Evolutionary conservation across 768 basidiomycete genomes (phyloP).

Genomic region (Serendipita sp.): DNA sequence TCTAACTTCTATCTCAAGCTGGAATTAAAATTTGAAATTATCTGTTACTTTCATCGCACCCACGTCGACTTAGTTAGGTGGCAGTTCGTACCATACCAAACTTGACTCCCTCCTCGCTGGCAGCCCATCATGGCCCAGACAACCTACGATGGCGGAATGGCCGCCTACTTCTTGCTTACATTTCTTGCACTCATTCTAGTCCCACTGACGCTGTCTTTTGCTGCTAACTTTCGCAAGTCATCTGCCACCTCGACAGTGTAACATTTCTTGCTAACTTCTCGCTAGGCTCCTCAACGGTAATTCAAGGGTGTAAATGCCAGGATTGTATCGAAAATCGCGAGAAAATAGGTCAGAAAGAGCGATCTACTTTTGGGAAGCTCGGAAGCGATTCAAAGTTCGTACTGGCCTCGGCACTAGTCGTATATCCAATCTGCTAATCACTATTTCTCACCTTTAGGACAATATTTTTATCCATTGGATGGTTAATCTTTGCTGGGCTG

Average conservation of each 20-base stretch:
- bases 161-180: slow-evolving; percentile 80
- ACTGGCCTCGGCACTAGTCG: slow-evolving; percentile 9
- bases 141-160: slow-evolving; percentile 75
- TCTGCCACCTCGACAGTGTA: slow-evolving; percentile 10
- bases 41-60: too few species aligned
- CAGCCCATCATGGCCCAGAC: slow-evolving; percentile 22
- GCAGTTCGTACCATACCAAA: neutral
- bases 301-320: slow-evolving; percentile 40
- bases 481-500: slow-evolving; percentile 53
- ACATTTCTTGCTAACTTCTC: neutral
- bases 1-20: too few species aligned
- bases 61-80: neutral
- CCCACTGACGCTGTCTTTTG: slow-evolving; percentile 44
- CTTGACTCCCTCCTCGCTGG: neutral
- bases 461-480: slow-evolving; percentile 48
- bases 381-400: neutral
- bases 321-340: slow-evolving; percentile 42
- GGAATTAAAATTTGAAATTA: too few species aligned
- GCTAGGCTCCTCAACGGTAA: neutral
- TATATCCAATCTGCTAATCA: neutral
- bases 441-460: slow-evolving; percentile 25
- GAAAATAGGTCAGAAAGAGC: slow-evolving; percentile 18
- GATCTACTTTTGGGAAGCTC: neutral
- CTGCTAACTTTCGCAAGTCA: slow-evolving; percentile 6
- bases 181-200: slow-evolving; percentile 71